Base-by-base conservation (phyloP, 805 yeast genomes). In the Kazachstania africana region DNA sequence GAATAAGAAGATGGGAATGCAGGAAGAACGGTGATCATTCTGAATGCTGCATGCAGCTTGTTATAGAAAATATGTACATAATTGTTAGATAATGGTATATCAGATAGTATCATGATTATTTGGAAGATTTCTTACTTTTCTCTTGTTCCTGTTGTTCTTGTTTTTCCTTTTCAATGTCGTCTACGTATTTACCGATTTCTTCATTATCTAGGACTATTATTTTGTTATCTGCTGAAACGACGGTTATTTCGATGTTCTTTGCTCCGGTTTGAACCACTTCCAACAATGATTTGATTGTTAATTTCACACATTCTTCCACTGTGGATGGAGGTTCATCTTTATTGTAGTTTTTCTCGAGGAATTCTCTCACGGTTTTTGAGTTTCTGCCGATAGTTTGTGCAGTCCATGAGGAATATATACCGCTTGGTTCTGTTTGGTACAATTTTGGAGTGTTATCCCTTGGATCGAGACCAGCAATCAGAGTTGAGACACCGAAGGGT, bases 211-310 rank as follows among this genome's bases (percentile, higher is more conserved):
- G 67, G 33, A 62, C 60, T 40, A 69, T 68, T 43, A 82, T 69
- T 24, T 66, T 58, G 43, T 68, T 62, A 32, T 72, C 74, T 19
- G 95, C 81, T 39, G 72, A 73, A 71, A 88, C 74, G 24, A 91
- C 77, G 4, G 93, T 80, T 31, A 91, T 75, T 60, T 91, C 98
- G 52, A 91, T 87, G 58, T 91, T 91, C 55, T 83, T 82, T 27
- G 96, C 93, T 26, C 98, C 98, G 3, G 96, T 87, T 63, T 91
- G 97, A 16, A 91, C 98, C 30, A 91, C 96, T 58, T 91, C 98
- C 46, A 91, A 67, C 45, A 91, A 66, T 12, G 94, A 75, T 62
- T 81, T 82, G 31, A 91, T 75, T 3, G 96, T 75, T 48, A 91
- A 73, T 45, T 74, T 74, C 34, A 87, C 65, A 15, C 95, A 78